A percentile compares a stretch with the other conserved stretches of the same genome.
Conservation (phyloP, 768 basidiomycete genomes). For the Termitomyces sp. region DNA sequence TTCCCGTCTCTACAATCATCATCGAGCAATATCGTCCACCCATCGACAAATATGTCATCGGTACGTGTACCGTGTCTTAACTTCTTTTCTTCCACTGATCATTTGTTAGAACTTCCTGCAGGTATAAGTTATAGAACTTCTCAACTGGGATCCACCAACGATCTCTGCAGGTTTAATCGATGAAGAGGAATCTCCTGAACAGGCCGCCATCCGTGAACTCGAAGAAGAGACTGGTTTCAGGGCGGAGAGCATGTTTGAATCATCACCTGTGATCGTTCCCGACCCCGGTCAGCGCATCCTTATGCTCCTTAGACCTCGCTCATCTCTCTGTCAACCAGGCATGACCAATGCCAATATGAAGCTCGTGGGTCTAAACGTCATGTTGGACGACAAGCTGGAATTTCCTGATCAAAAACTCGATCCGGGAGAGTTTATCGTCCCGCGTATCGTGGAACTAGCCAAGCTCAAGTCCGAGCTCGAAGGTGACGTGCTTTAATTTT, state of each 20-base stretch:
- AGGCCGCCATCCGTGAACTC: conserved; percentile 82
- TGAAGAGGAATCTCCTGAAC: conserved; percentile 75
- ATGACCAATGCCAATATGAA: conserved; percentile 96
- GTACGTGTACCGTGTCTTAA: conserved; percentile 26
- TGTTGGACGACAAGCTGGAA: conserved; percentile 61
- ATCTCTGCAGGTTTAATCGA: conserved; percentile 67
- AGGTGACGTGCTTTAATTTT: conserved; percentile 40
- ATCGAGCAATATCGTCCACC: conserved; percentile 94
- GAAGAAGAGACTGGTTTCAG: conserved; percentile 91
- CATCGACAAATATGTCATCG: conserved; percentile 69
- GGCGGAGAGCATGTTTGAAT: conserved; percentile 57
- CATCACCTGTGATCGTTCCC: conserved; percentile 54
- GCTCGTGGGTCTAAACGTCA: conserved; percentile 67
- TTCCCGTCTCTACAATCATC: conserved; percentile 74
- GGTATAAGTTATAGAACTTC: conserved; percentile 15
- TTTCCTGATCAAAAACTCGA: conserved; percentile 75
- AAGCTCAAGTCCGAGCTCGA: conserved; percentile 60
- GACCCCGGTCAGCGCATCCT: conserved; percentile 57
- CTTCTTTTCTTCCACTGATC: not conserved
- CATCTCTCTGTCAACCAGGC: conserved; percentile 37
- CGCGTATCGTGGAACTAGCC: conserved; percentile 61
- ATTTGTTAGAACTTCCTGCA: conserved; percentile 31
- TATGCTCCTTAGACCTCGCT: not conserved
- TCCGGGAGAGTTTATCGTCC: conserved; percentile 80
- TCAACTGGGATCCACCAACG: not conserved